Conservation (phyloP, 345 rosid genomes). For the Citrus maxima region DNA sequence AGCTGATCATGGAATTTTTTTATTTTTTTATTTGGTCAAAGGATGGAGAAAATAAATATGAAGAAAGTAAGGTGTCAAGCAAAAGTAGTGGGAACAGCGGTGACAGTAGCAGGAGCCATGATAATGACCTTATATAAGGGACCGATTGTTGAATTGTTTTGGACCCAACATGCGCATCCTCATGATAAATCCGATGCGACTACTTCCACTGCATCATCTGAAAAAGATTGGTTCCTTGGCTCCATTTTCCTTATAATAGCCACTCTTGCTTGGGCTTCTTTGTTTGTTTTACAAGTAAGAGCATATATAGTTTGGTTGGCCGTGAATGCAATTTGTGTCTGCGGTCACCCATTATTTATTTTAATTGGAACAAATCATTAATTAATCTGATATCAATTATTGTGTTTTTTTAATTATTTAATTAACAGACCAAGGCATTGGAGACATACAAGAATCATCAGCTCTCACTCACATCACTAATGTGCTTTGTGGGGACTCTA, state of each 20-base stretch:
- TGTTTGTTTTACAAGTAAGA: constrained; percentile 68
- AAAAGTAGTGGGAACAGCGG: constrained; percentile 64
- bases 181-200: constrained; percentile 5
- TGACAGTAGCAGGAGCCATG: constrained; percentile 84
- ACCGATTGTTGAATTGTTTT: constrained; percentile 51
- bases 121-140: constrained; percentile 89
- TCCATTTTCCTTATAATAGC: constrained; percentile 76
- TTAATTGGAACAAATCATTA: background rate
- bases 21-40: constrained; percentile 23
- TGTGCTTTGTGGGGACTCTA: constrained; percentile 79
- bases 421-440: constrained; percentile 64
- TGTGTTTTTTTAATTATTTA: background rate
- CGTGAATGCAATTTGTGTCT: too few species aligned
- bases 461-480: constrained; percentile 71
- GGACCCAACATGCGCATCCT: constrained; percentile 48
- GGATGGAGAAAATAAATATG: constrained; percentile 79
- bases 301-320: too few species aligned
- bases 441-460: constrained; percentile 82
- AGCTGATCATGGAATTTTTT: background rate
- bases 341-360: too few species aligned
- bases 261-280: constrained; percentile 86
- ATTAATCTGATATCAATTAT: background rate
- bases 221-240: constrained; percentile 68
- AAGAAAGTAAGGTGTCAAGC: constrained; percentile 76
- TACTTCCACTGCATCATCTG: constrained; percentile 13